These are phyloP conservation scores for Henckelia pumila DNA, from an alignment of 257 asterid genomes.

Conservation along the genomic window DNA sequence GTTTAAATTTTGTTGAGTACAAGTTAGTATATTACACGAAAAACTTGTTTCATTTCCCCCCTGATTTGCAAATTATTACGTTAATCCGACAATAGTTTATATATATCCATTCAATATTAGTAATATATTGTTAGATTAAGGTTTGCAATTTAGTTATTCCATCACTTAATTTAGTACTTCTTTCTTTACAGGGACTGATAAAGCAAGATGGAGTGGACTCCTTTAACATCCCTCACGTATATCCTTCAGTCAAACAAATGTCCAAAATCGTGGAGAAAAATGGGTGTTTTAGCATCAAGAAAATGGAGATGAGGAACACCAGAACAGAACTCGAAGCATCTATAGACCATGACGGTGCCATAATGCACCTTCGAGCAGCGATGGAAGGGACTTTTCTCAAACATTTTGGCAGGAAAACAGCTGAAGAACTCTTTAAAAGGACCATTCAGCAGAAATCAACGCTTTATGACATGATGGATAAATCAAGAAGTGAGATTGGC, in stretches of 20 bases:
- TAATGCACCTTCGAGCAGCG: conserved; percentile 32
- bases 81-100: too few relatives aligned
- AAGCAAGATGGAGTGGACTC: conserved; percentile 29
- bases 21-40: too few relatives aligned
- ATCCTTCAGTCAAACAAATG: conserved; percentile 28
- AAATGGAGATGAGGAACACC: conserved; percentile 24
- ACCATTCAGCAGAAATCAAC: conserved; percentile 10
- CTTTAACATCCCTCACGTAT: conserved; percentile 38
- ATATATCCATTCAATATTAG: too few relatives aligned
- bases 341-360: conserved; percentile 23
- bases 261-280: conserved; percentile 12
- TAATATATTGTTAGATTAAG: too few relatives aligned
- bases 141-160: too few relatives aligned
- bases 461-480: conserved; percentile 20
- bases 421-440: conserved; percentile 21
- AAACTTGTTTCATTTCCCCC: too few relatives aligned
- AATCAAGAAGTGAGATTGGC: conserved; percentile 22
- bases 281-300: conserved; percentile 25
- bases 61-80: too few relatives aligned
- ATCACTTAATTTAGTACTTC: neutral
- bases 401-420: conserved; percentile 27
- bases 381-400: conserved; percentile 8
- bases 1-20: too few relatives aligned
- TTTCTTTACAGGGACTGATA: conserved; percentile 29
- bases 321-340: conserved; percentile 8